phyloP scores from a whole-genome alignment of 805 yeast genomes.

The Blastobotrys peoriensis region DNA sequence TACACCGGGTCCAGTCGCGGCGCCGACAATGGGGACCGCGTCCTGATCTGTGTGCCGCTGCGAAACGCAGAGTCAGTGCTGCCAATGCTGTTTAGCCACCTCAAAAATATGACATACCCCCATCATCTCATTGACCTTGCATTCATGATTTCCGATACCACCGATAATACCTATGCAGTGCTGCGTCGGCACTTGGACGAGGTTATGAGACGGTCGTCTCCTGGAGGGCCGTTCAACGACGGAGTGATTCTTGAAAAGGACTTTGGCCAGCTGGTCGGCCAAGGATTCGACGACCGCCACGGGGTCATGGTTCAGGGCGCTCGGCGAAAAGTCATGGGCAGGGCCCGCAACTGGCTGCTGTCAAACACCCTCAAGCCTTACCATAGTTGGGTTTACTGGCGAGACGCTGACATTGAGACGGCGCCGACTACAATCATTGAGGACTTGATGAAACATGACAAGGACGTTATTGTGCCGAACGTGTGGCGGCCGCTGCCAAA shows the following conservation, averaged over 20 bases:
- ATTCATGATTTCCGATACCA: conserved; percentile 80
- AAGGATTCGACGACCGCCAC: conserved; percentile 87
- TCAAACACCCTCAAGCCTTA: conserved; percentile 82
- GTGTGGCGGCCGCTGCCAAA: conserved; percentile 97
- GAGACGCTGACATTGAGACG: conserved; percentile 97
- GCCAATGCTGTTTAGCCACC: conserved; percentile 78
- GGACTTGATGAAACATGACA: conserved; percentile 88
- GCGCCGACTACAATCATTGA: conserved; percentile 81
- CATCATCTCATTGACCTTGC: conserved; percentile 73
- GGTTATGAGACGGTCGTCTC: conserved; percentile 38
- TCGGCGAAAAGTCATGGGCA: conserved; percentile 89
- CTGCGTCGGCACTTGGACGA: conserved; percentile 47
- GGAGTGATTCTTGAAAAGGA: conserved; percentile 83
- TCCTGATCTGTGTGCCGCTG: conserved; percentile 78
- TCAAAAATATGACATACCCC: conserved; percentile 69
- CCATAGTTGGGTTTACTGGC: conserved; percentile 96
- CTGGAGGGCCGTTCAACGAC: conserved; percentile 63
- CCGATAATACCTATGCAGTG: conserved; percentile 72
- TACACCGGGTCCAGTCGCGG: conserved; percentile 60
- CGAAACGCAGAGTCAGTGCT: conserved; percentile 86
- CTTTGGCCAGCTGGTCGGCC: conserved; percentile 90
- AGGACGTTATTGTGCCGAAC: conserved; percentile 92
- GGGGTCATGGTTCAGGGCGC: conserved; percentile 97
- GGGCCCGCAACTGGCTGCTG: conserved; percentile 91
- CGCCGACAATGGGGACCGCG: conserved; percentile 68